Evolutionary conservation across 2,329 filamentous ascomycete genomes (phyloP), one percentile per base, ranked within the genome.

Genomic region (Saccharata proteae): DNA sequence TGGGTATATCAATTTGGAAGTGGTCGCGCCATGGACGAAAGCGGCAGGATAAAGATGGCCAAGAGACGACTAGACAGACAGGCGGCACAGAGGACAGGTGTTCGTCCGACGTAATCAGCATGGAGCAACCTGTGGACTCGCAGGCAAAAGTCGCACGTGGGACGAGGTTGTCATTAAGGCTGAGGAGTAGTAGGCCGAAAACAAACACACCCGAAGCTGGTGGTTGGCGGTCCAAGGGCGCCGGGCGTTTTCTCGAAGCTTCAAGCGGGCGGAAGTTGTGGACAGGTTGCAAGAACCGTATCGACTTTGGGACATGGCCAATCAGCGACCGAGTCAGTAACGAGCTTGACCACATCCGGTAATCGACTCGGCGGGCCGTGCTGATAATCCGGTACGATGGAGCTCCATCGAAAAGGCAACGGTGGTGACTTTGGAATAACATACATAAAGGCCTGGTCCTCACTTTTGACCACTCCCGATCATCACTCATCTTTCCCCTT

Each of bases 371-470:
- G 23, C 28, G 28, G 33, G 33, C 33, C n/a, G 31, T 26, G 33
- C 23, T 35, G 33, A 35, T 35, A 30, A 26, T 30, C 32, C 32
- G 32, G 23, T n/a, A 22, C 25, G 17, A 21, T 26, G 10, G 21
- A 34, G 32, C 32, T 29, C 27, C 32, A 34, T 16, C 15, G 33
- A 35, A 35, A 31, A 35, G 33, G 33, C 33, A 35, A 35, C 33
- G 28, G 33, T 35, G 33, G 22, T 34, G 32, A 34, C 33, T 35
- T 30, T 20, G 23, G 27, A 30, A 35, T 27, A 22, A 24, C 33
- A 27, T 35, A 35, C 33, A 35, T 35, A 35, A 35, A 35, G 27
- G 26, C 13, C 26, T 16, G n/a, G n/a, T n/a, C n/a, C n/a, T n/a
- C n/a, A n/a, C n/a, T n/a, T n/a, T n/a, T n/a, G n/a, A n/a, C 27